A percentile compares a stretch with the other conserved stretches of the same genome.
phyloP scores from a whole-genome alignment of 805 yeast species.

The Kuraishia hungarica region DNA sequence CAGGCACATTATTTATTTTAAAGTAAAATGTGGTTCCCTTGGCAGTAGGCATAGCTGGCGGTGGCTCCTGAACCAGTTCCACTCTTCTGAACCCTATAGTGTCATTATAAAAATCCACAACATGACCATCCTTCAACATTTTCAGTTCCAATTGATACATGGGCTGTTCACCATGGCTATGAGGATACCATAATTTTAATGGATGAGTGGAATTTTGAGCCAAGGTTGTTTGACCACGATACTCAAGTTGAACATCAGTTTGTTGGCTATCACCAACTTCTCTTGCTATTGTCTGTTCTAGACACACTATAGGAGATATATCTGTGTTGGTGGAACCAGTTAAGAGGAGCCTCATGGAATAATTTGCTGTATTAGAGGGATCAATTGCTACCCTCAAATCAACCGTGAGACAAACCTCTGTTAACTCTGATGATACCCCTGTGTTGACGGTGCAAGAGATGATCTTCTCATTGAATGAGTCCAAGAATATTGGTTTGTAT shows the following conservation, averaged over 20 bases:
- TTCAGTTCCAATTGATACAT: slow-evolving; percentile 20
- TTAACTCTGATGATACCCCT: background rate
- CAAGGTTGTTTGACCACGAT: background rate
- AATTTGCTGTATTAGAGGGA: background rate
- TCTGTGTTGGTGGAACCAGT: background rate
- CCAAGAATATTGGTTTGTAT: slow-evolving; percentile 26
- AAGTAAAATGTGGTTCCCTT: slow-evolving; percentile 35
- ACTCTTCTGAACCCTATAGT: slow-evolving; percentile 31
- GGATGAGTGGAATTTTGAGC: background rate
- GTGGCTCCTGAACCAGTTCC: slow-evolving; percentile 31
- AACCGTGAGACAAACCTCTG: background rate
- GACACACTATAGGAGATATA: background rate
- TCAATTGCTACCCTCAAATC: background rate
- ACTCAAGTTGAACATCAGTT: background rate
- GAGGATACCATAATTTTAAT: slow-evolving; percentile 30
- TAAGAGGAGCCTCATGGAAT: background rate
- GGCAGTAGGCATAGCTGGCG: slow-evolving; percentile 10
- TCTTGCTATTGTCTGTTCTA: background rate
- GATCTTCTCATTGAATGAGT: slow-evolving; percentile 12
- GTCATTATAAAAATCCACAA: slow-evolving; percentile 11
- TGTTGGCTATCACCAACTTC: background rate
- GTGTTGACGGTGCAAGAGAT: background rate
- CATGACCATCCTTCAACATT: slow-evolving; percentile 1
- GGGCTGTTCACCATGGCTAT: slow-evolving; percentile 26
- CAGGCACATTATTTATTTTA: slow-evolving; percentile 28